Percentiles rank a stretch among this genome's conserved stretches.
phyloP scores from a whole-genome alignment of 495 filamentous ascomycete genomes.

The Aspergillus kassunensis region DNA sequence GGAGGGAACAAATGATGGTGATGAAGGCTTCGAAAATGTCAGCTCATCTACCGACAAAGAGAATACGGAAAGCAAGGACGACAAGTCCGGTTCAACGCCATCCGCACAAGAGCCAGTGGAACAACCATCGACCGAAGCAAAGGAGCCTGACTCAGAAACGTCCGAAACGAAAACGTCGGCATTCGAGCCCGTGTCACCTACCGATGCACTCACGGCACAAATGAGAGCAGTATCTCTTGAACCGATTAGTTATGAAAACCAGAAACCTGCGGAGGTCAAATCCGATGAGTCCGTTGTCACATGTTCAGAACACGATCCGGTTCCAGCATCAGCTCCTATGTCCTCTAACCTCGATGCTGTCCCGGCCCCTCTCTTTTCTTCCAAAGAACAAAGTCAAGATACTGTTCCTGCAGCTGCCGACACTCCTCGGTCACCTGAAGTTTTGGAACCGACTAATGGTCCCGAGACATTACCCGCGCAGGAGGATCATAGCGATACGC shows the following conservation, averaged over 20 bases:
- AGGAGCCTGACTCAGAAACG: constrained; percentile 11
- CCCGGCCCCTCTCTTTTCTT: constrained; percentile 61
- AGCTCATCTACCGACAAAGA: constrained; percentile 62
- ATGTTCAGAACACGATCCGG: constrained; percentile 7
- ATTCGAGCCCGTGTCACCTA: constrained; percentile 41
- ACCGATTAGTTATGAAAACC: constrained; percentile 17
- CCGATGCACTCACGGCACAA: constrained; percentile 47
- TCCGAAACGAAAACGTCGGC: constrained; percentile 1
- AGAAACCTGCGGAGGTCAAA: constrained; percentile 7
- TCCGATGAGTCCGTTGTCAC: constrained; percentile 5
- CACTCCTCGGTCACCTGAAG: constrained; percentile 18
- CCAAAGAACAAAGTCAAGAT: constrained; percentile 28
- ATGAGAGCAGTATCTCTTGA: constrained; percentile 51
- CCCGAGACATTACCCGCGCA: constrained; percentile 23
- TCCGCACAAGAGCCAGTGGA: constrained; percentile 1
- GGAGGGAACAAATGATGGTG: constrained; percentile 70
- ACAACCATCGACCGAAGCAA: constrained; percentile 19
- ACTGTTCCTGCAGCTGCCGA: constrained; percentile 13
- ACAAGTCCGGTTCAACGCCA: constrained; percentile 9
- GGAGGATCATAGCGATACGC: constrained; percentile 30
- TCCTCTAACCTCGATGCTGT: constrained; percentile 61
- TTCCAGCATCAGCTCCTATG: constrained; percentile 25
- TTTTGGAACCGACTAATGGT: constrained; percentile 19
- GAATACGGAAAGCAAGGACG: constrained; percentile 21
- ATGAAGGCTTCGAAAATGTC: constrained; percentile 95